These are phyloP conservation scores for Albugo candida DNA, from an alignment of 352 stramenopile genomes.

Conservation along the genomic window DNA sequence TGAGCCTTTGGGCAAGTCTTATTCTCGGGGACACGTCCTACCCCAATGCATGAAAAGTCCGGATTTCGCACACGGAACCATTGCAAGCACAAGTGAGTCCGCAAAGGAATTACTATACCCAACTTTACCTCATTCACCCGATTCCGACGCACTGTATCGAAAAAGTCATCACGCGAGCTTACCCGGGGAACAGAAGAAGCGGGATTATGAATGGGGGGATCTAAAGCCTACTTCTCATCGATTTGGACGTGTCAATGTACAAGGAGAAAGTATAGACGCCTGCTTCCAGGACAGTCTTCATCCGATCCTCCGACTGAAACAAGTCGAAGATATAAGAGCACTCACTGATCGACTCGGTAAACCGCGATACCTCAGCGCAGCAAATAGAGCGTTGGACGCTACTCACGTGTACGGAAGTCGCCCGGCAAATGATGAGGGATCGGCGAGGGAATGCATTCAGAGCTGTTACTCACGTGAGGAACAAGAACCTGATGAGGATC, in stretches of 20 bases:
- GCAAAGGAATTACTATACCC: conserved; percentile 74
- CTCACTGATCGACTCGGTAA: conserved; percentile 56
- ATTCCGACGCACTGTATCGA: conserved; percentile 53
- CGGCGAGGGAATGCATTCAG: conserved; percentile 59
- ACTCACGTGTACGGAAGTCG: conserved; percentile 48
- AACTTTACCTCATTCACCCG: conserved; percentile 30
- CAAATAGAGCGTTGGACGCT: conserved; percentile 7
- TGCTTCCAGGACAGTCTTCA: conserved; percentile 1
- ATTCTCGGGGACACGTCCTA: conserved; percentile 40
- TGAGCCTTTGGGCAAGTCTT: conserved; percentile 56
- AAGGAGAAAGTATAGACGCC: conserved; percentile 15
- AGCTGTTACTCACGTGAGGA: conserved; percentile 62
- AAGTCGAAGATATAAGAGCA: conserved; percentile 55
- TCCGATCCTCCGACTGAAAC: conserved; percentile 25
- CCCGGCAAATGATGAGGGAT: conserved; percentile 24
- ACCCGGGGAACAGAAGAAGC: conserved; percentile 72
- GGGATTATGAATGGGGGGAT: conserved; percentile 51
- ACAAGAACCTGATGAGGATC: conserved; percentile 59
- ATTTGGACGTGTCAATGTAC: conserved; percentile 23
- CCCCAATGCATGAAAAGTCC: conserved; percentile 25
- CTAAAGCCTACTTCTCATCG: no score
- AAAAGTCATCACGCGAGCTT: conserved; percentile 52
- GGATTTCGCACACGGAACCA: conserved; percentile 49
- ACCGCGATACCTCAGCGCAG: conserved; percentile 31
- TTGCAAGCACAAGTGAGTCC: conserved; percentile 46